A percentile compares a stretch with the other conserved stretches of the same genome.
These are phyloP conservation scores for Guadua angustifolia DNA, from an alignment of 176 grass and related monocot species.

Conservation along the genomic window DNA sequence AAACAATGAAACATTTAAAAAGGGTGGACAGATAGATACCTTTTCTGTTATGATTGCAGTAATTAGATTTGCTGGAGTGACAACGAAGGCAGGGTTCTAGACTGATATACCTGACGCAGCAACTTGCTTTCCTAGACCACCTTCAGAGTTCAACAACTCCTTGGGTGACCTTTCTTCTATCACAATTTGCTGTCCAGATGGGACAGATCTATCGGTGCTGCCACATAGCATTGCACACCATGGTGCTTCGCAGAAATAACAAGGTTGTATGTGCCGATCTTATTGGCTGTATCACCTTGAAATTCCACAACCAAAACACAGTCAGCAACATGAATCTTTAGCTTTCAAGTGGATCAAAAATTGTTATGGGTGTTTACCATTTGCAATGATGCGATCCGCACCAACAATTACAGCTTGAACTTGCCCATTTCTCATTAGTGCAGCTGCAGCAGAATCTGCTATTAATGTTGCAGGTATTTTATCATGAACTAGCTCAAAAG, in stretches of 20 bases:
- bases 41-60: constrained; percentile 95
- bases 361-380: constrained; percentile 53
- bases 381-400: constrained; percentile 83
- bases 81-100: constrained; percentile 96
- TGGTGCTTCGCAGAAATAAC: constrained; percentile 80
- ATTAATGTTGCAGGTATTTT: constrained; percentile 88
- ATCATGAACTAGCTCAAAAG: constrained; percentile 90
- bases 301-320: constrained; percentile 1
- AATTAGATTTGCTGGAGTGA: constrained; percentile 84
- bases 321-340: constrained; percentile 29
- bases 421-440: constrained; percentile 76
- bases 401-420: constrained; percentile 82
- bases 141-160: constrained; percentile 86
- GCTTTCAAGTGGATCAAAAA: not conserved
- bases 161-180: constrained; percentile 94
- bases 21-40: constrained; percentile 31
- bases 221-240: constrained; percentile 82
- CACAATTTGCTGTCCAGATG: constrained; percentile 73
- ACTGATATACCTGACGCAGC: constrained; percentile 78
- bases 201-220: constrained; percentile 79
- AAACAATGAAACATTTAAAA: not conserved
- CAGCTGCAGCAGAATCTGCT: constrained; percentile 87
- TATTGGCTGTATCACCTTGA: constrained; percentile 95
- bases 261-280: constrained; percentile 95
- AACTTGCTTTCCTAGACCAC: constrained; percentile 90